phyloP scores from a whole-genome alignment of 208 protist species.

The Acanthamoeba castellanii region DNA sequence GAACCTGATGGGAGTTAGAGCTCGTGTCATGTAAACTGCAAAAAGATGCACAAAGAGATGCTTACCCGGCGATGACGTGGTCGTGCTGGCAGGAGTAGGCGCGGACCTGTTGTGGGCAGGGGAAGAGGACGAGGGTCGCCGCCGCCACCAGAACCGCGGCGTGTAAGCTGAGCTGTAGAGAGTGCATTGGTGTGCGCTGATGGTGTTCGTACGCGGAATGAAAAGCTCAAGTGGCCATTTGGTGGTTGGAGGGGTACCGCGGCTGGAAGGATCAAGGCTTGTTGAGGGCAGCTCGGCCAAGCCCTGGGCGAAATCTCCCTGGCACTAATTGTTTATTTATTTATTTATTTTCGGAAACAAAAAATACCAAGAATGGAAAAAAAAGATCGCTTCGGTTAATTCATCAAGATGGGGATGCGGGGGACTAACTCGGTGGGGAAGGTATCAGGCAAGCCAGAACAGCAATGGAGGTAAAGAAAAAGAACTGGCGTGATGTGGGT shows the following conservation, averaged over 20 bases:
- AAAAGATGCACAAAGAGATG: not conserved
- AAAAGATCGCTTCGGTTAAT: not conserved
- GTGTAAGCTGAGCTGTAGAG: not conserved
- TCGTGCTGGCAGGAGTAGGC: conserved; percentile 1
- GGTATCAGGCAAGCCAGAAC: too few relatives aligned
- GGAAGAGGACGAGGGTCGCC: not conserved
- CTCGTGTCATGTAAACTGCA: not conserved
- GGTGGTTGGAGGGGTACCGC: too few relatives aligned
- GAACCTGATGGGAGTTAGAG: not conserved
- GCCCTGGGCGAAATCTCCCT: not conserved
- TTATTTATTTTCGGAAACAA: not conserved
- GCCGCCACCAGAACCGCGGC: not conserved
- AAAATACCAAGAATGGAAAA: too few relatives aligned
- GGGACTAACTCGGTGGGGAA: too few relatives aligned
- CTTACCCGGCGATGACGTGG: not conserved
- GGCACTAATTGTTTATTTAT: not conserved
- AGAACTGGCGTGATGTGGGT: conserved; percentile 48
- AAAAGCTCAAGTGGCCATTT: too few relatives aligned
- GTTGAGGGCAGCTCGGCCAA: not conserved
- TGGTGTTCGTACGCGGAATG: too few relatives aligned
- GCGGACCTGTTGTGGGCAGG: not conserved
- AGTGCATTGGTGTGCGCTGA: too few relatives aligned
- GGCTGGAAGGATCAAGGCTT: too few relatives aligned
- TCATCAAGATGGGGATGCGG: not conserved
- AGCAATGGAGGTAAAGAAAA: conserved; percentile 52